These are phyloP conservation scores for Magnaporthiopsis rhizophila DNA, from an alignment of 2,329 filamentous ascomycete species.

Conservation along the genomic window DNA sequence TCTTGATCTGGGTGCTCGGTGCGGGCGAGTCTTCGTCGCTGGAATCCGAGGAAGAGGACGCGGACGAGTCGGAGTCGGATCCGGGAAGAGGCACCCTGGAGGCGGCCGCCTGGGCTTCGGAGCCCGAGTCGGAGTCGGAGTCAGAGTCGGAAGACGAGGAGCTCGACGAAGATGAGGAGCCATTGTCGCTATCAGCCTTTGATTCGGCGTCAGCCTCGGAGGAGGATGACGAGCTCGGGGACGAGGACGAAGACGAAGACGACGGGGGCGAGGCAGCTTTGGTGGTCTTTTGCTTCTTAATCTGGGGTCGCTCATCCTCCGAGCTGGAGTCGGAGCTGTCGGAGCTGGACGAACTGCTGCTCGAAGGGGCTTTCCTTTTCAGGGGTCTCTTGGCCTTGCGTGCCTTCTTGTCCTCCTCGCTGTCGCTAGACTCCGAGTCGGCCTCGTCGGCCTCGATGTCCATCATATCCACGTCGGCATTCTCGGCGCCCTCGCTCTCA, in stretches of 20 bases:
- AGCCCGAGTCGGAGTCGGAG: slow-evolving; percentile 22
- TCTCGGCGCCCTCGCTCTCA: slow-evolving; percentile 16
- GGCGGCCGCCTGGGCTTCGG: slow-evolving; percentile 20
- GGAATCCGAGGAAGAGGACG: slow-evolving; percentile 15
- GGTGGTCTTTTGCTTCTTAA: slow-evolving; percentile 43
- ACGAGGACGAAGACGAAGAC: slow-evolving; percentile 18
- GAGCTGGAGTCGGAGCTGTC: slow-evolving; percentile 31
- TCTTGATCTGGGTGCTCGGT: slow-evolving; percentile 19
- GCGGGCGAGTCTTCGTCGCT: slow-evolving; percentile 30
- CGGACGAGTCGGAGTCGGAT: slow-evolving; percentile 21
- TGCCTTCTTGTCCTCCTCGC: slow-evolving; percentile 23
- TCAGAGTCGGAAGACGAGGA: slow-evolving; percentile 20
- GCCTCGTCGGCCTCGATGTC: slow-evolving; percentile 27
- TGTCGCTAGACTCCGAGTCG: slow-evolving; percentile 26
- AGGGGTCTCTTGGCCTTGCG: slow-evolving; percentile 31
- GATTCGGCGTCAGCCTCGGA: slow-evolving; percentile 9
- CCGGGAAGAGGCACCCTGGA: slow-evolving; percentile 22
- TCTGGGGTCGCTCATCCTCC: slow-evolving; percentile 36
- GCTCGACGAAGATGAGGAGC: slow-evolving; percentile 14
- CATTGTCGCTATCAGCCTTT: slow-evolving; percentile 6
- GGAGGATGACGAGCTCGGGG: slow-evolving; percentile 20
- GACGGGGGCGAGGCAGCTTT: slow-evolving; percentile 21
- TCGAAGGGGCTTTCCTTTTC: slow-evolving; percentile 46
- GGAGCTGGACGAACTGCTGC: slow-evolving; percentile 21
- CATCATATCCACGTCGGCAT: slow-evolving; percentile 36